These are phyloP conservation scores for Aaosphaeria arxii DNA, from an alignment of 2,329 filamentous ascomycete genomes.

Conservation along the genomic window DNA sequence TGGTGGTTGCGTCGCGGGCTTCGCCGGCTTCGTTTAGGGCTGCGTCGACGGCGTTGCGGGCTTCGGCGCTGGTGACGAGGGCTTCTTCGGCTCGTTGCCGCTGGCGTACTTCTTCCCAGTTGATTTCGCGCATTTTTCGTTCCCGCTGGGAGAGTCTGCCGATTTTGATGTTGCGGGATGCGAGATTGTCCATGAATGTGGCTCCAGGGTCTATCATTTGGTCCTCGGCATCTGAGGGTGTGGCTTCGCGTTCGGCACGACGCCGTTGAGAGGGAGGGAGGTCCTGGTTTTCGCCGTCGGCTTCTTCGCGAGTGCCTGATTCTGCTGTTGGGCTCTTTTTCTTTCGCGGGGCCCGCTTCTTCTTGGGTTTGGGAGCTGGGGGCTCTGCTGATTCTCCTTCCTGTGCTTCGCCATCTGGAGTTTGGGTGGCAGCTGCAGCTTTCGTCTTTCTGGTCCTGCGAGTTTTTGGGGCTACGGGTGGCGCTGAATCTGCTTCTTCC, in stretches of 20 bases:
- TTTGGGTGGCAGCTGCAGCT: neutral
- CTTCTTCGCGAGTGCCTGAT: neutral
- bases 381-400: slow-evolving; percentile 1
- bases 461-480: no score
- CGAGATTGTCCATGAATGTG: slow-evolving; percentile 71
- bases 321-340: slow-evolving; percentile 11
- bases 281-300: slow-evolving; percentile 4
- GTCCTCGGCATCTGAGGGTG: slow-evolving; percentile 37
- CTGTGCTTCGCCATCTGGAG: neutral
- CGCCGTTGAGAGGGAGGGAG: slow-evolving; percentile 18
- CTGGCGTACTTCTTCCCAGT: slow-evolving; percentile 52
- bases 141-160: slow-evolving; percentile 75
- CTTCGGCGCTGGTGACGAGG: slow-evolving; percentile 12
- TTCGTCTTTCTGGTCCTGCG: neutral
- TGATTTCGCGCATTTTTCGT: slow-evolving; percentile 67
- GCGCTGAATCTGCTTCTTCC: slow-evolving; percentile 1
- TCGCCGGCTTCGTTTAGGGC: slow-evolving; percentile 14
- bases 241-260: slow-evolving; percentile 24
- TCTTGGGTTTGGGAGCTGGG: slow-evolving; percentile 2
- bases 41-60: slow-evolving; percentile 20
- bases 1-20: slow-evolving; percentile 3
- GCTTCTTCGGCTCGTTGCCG: slow-evolving; percentile 36
- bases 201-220: slow-evolving; percentile 60
- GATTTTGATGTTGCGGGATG: slow-evolving; percentile 59
- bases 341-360: slow-evolving; percentile 7